Conservation (phyloP, 2,329 filamentous ascomycete species). For the Penicillium sp. region DNA sequence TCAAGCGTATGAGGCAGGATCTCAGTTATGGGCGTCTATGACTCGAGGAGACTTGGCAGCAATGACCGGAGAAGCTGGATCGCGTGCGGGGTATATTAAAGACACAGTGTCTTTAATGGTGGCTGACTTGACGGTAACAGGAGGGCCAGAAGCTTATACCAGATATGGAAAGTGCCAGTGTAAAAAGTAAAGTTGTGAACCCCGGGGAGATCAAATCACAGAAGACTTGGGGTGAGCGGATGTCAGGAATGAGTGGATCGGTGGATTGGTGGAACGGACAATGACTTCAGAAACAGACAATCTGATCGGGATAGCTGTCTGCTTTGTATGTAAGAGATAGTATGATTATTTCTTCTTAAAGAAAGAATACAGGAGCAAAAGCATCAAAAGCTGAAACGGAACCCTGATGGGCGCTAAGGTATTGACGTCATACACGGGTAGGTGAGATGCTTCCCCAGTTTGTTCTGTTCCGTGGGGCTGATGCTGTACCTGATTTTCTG, state of each 20-base stretch:
- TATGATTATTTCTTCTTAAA: not conserved
- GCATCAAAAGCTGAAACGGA: not conserved
- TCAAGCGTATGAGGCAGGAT: not conserved
- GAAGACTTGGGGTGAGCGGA: not conserved
- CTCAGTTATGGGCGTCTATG: not conserved
- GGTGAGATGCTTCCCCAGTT: not conserved
- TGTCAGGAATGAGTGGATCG: not conserved
- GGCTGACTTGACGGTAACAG: not conserved
- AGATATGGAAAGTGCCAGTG: not conserved
- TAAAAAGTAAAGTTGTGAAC: not conserved
- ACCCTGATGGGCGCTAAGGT: constrained; percentile 1
- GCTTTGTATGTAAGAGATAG: not conserved
- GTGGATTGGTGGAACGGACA: not conserved
- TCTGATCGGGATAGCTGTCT: not conserved
- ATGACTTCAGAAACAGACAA: not conserved
- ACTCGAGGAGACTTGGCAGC: not conserved
- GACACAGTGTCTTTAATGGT: not conserved
- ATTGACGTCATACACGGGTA: constrained; percentile 11
- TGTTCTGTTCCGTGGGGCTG: not conserved
- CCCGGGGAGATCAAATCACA: not conserved
- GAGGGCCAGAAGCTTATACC: not conserved
- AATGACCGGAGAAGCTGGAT: not conserved
- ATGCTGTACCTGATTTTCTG: not conserved
- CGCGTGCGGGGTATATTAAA: not conserved
- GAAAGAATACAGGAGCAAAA: not conserved